Conservation (phyloP, 139 green algal genomes). For the Pycnococcus provasolii region DNA sequence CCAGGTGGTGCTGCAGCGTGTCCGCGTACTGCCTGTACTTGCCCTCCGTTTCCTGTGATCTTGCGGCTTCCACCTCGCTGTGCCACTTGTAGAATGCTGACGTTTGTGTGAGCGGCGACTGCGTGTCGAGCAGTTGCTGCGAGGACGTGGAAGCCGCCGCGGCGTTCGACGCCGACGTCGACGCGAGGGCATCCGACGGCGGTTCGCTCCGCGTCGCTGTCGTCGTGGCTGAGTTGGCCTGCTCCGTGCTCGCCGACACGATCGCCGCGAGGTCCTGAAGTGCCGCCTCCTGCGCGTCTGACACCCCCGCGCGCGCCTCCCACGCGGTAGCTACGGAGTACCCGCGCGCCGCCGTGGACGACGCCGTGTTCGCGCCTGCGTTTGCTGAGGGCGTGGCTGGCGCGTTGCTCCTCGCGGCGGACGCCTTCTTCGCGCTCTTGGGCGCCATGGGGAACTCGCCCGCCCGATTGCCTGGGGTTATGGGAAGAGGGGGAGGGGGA, state of each 20-base stretch:
- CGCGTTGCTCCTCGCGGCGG: too few species aligned
- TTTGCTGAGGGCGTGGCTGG: not conserved
- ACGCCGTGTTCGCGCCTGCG: not conserved
- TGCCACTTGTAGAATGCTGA: slow-evolving; percentile 75
- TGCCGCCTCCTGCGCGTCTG: too few species aligned
- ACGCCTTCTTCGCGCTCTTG: not conserved
- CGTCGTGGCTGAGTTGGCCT: not conserved
- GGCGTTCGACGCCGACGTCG: slow-evolving; percentile 40
- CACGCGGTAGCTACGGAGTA: too few species aligned
- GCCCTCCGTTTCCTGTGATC: slow-evolving; percentile 61
- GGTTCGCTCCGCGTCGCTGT: not conserved
- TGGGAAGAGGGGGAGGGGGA: too few species aligned
- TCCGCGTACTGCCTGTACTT: slow-evolving; percentile 67
- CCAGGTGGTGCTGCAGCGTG: slow-evolving; percentile 49
- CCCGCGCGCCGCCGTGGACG: too few species aligned
- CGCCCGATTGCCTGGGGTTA: too few species aligned
- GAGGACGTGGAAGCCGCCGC: not conserved
- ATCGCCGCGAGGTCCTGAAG: too few species aligned
- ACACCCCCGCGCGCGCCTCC: too few species aligned
- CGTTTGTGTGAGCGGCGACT: slow-evolving; percentile 23
- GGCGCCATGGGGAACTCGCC: too few species aligned
- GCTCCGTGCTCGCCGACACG: too few species aligned
- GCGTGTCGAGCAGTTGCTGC: slow-evolving; percentile 49
- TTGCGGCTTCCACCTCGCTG: slow-evolving; percentile 65
- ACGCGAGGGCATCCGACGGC: slow-evolving; percentile 10